Evolutionary conservation across 2,329 filamentous ascomycete species (phyloP).

Genomic region (Aspergillus fumigatiaffinis): DNA sequence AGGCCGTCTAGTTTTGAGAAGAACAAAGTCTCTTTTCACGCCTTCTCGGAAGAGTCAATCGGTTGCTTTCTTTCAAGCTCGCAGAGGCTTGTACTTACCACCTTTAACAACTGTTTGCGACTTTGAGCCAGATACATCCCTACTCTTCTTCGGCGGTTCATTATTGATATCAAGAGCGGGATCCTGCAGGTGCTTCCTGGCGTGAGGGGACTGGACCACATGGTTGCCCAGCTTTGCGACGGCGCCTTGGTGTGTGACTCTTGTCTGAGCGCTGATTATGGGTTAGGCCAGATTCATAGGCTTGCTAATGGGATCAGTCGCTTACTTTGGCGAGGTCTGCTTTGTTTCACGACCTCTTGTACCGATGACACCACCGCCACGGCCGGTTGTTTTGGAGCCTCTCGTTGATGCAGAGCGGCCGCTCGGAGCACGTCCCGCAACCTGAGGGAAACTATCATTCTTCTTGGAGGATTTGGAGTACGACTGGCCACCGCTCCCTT

Average conservation of each 20-base stretch:
- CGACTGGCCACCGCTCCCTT: conserved; percentile 13
- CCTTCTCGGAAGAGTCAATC: conserved; percentile 1
- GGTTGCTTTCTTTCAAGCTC: background rate
- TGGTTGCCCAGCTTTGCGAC: conserved; percentile 5
- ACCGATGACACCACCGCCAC: conserved; percentile 24
- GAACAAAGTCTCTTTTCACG: conserved; percentile 1
- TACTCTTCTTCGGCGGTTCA: background rate
- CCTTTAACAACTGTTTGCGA: background rate
- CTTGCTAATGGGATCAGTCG: background rate
- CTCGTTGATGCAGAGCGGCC: background rate
- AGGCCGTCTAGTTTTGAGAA: conserved; percentile 14
- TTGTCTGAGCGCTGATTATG: background rate
- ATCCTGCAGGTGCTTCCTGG: conserved; percentile 10
- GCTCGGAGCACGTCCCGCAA: background rate
- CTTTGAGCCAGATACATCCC: background rate
- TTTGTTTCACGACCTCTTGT: conserved; percentile 14
- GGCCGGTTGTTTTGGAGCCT: conserved; percentile 8
- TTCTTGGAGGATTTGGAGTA: conserved; percentile 3
- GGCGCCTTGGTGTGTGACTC: conserved; percentile 1
- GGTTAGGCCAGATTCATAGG: background rate
- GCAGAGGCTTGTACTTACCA: conserved; percentile 1
- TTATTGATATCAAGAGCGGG: conserved; percentile 19
- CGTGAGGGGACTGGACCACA: background rate
- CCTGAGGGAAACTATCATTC: conserved; percentile 2
- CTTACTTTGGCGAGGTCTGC: background rate